Base-by-base conservation (phyloP, 805 yeast genomes). In the Wickerhamia fluorescens region DNA sequence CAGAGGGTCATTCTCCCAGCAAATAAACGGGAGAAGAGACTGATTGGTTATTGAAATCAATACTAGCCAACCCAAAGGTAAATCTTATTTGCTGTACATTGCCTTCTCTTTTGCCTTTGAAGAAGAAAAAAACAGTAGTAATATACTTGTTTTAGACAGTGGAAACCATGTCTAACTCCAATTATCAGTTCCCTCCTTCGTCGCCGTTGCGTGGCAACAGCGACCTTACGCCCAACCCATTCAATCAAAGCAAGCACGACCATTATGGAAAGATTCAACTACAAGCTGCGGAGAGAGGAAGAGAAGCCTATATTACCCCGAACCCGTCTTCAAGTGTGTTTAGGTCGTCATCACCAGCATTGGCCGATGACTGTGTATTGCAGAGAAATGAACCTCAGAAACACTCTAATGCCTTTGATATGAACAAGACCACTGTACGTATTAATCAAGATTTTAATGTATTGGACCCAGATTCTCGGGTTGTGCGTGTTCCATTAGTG, bases 221-320 rank as follows among this genome's bases (percentile, higher is more conserved):
- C 18, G 49, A 46, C 28, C 45, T 40, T 23, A 40, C 38, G 4
- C n/a, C 21, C 13, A 37, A 41, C 18, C 44, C 40, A 3, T 41
- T 38, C 29, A n/a, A n/a, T n/a, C n/a, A n/a, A n/a, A n/a, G n/a
- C n/a, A n/a, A n/a, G n/a, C n/a, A n/a, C n/a, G n/a, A n/a, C n/a
- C n/a, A n/a, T n/a, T n/a, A n/a, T n/a, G n/a, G n/a, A n/a, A 20
- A 31, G 20, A 11, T 13, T 17, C 30, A 31, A 7, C 32, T 20
- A 16, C 23, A 28, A 16, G 27, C 14, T 15, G 20, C 19, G 15
- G 24, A 16, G 21, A 20, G 42, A 33, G 53, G 42, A 24, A 44
- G 51, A 20, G 34, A 35, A 14, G 61, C 61, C 7, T 76, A 75
- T 42, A 84, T 85, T 8, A 79, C 87, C 1, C 89, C 89, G 13